Evolutionary conservation across 805 yeast species (phyloP).

Genomic region (Sporopachydermia lactativora): DNA sequence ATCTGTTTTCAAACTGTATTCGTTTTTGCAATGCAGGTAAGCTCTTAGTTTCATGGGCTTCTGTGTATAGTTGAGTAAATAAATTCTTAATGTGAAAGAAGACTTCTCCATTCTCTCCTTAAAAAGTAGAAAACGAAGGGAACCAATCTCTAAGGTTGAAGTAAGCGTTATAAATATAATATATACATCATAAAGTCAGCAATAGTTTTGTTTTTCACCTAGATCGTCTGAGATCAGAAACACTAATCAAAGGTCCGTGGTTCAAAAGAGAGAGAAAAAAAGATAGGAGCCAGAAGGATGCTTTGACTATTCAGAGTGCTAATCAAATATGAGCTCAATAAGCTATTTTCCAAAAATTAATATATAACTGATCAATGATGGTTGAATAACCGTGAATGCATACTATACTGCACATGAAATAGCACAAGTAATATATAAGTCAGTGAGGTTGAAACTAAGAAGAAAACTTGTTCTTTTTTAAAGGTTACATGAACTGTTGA

Average conservation of each 20-base stretch:
- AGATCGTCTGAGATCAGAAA: background rate
- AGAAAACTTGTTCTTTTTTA: background rate
- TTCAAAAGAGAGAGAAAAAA: constrained; percentile 1
- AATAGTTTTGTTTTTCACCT: background rate
- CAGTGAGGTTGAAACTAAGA: background rate
- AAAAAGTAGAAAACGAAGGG: constrained; percentile 1
- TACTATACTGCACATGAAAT: constrained; percentile 1
- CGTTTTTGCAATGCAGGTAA: constrained; percentile 1
- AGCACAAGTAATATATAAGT: constrained; percentile 1
- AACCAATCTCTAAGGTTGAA: constrained; percentile 1
- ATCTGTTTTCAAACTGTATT: background rate
- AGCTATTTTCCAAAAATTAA: constrained; percentile 1
- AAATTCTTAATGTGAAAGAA: constrained; percentile 1
- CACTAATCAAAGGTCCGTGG: constrained; percentile 1
- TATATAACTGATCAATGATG: background rate
- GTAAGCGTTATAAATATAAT: background rate
- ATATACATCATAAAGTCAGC: constrained; percentile 1
- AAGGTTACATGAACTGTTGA: background rate
- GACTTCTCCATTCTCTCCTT: constrained; percentile 1
- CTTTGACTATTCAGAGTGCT: constrained; percentile 1
- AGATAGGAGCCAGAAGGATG: background rate
- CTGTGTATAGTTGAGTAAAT: background rate
- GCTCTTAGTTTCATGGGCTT: constrained; percentile 1
- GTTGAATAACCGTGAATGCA: constrained; percentile 1
- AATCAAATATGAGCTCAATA: constrained; percentile 1